Conservation (phyloP, 2,329 filamentous ascomycete species). For the Bipolaris zeicola region DNA sequence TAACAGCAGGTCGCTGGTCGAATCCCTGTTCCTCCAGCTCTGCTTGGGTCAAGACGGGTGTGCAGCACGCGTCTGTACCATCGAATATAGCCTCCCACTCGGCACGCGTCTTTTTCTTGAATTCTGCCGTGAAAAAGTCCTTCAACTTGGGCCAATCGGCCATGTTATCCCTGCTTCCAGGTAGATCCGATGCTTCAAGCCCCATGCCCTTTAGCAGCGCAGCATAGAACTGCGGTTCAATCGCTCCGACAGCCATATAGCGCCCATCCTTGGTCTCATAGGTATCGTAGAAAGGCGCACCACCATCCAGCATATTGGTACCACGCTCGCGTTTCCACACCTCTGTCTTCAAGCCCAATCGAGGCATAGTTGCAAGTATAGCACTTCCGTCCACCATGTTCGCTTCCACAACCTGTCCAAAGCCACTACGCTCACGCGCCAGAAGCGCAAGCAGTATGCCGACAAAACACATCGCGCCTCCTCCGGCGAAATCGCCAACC, state of each 20-base stretch:
- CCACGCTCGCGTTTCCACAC: constrained; percentile 70
- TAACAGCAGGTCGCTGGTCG: constrained; percentile 73
- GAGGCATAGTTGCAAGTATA: constrained; percentile 78
- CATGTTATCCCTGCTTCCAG: constrained; percentile 62
- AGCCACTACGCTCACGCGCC: constrained; percentile 65
- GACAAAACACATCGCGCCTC: constrained; percentile 79
- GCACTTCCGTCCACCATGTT: constrained; percentile 94
- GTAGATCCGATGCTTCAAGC: constrained; percentile 56
- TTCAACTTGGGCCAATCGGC: constrained; percentile 71
- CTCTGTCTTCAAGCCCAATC: constrained; percentile 68
- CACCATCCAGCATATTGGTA: constrained; percentile 79
- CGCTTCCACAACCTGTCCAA: constrained; percentile 87
- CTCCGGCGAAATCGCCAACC: constrained; percentile 88
- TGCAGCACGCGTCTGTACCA: constrained; percentile 88
- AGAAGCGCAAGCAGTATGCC: constrained; percentile 83
- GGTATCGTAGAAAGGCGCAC: constrained; percentile 85
- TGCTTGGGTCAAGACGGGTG: constrained; percentile 77
- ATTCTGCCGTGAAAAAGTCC: constrained; percentile 64
- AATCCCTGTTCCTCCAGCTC: constrained; percentile 71
- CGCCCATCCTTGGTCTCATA: constrained; percentile 81
- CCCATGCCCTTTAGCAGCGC: constrained; percentile 70
- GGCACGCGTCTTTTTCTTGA: constrained; percentile 70
- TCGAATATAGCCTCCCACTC: constrained; percentile 91
- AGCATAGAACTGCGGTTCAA: constrained; percentile 85
- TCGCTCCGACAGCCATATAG: constrained; percentile 83